Evolutionary conservation across 768 basidiomycete species (phyloP).

Genomic region (Galerina marginata): DNA sequence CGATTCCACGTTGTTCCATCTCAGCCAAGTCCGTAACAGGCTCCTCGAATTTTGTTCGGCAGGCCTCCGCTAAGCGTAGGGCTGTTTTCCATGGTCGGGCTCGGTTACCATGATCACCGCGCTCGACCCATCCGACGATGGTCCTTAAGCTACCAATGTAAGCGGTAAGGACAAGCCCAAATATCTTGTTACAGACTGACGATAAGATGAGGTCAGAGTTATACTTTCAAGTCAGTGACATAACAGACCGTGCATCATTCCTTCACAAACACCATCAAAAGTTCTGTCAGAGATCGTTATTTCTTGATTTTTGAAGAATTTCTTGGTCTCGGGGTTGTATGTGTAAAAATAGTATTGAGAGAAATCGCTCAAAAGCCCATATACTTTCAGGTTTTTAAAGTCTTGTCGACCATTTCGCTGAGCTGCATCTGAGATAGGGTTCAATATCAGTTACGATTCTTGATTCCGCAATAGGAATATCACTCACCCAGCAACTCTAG

Average conservation of each 20-base stretch:
- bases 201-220: neutral
- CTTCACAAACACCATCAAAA: neutral
- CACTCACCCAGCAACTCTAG: neutral
- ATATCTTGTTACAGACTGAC: neutral
- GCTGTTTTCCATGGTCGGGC: too few species aligned
- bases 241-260: neutral
- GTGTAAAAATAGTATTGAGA: neutral
- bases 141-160: slow-evolving; percentile 6
- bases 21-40: too few species aligned
- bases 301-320: neutral
- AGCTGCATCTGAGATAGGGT: neutral
- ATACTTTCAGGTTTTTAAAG: neutral
- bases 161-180: neutral
- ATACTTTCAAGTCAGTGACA: neutral
- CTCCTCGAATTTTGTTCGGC: too few species aligned
- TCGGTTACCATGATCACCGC: too few species aligned
- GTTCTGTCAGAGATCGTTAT: neutral
- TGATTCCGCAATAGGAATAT: neutral
- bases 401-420: neutral
- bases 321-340: neutral
- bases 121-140: neutral
- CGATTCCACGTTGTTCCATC: too few species aligned
- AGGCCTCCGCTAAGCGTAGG: too few species aligned
- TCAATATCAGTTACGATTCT: neutral
- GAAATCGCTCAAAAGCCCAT: neutral